Percentiles rank a stretch among this genome's conserved stretches.
phyloP scores from a whole-genome alignment of 208 protist species.

The Herpetomonas tarakana region DNA sequence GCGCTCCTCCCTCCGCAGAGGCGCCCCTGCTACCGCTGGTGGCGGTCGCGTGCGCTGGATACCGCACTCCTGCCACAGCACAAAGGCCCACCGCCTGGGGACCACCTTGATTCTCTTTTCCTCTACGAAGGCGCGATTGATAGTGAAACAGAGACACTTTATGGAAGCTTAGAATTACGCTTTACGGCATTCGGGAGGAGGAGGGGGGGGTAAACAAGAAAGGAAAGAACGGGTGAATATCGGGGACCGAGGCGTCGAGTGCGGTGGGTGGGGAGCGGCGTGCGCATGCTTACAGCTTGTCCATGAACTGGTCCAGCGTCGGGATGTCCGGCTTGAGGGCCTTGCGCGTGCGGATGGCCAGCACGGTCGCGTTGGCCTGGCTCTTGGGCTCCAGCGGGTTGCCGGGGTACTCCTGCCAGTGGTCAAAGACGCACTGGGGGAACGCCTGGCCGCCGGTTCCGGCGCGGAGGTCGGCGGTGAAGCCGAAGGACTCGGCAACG shows the following conservation, averaged over 20 bases:
- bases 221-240: not conserved
- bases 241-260: no score
- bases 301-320: slow-evolving; percentile 90
- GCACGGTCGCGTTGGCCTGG: slow-evolving; percentile 72
- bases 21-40: no score
- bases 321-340: slow-evolving; percentile 95
- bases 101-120: no score
- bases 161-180: no score
- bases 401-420: slow-evolving; percentile 94
- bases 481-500: slow-evolving; percentile 98
- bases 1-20: no score
- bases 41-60: no score
- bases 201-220: not conserved
- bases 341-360: slow-evolving; percentile 95
- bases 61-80: no score
- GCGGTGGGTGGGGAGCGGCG: not conserved
- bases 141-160: no score
- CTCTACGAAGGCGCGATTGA: no score
- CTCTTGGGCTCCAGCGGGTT: slow-evolving; percentile 77
- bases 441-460: slow-evolving; percentile 94
- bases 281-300: slow-evolving; percentile 91
- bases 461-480: slow-evolving; percentile 95
- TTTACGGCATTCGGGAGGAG: no score
- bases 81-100: no score
- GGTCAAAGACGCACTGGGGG: slow-evolving; percentile 99